Evolutionary conservation across 2,329 filamentous ascomycete genomes (phyloP), one percentile per base, ranked within the genome.

Genomic region (Calonectria montana): DNA sequence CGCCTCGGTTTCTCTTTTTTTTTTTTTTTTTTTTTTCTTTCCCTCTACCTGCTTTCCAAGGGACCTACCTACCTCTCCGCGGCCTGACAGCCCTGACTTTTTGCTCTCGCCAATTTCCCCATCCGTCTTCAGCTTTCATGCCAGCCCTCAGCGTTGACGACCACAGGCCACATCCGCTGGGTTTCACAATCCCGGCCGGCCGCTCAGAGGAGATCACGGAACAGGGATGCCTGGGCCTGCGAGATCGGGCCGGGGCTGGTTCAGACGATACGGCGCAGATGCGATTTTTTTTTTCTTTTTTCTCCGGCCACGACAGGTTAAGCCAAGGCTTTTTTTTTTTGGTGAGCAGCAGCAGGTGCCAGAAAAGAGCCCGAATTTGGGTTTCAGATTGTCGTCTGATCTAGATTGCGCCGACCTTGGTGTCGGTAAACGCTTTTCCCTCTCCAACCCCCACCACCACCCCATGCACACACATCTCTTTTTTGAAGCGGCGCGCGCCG

Each of bases 321-420:
- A 4, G 48, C 25, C 4, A 39, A 39, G 10, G 12, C 16, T 39
- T 39, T 39, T 7, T 39, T 39, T 45, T 21, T n/a, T 21, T 45
- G n/a, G 5, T 9, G 8, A 8, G 43, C 10, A 23, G 12, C 9
- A 47, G n/a, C 43, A 47, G 43, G 3, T 39, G 53, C 53, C 15
- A 37, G 53, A 39, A 39, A 21, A 39, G 53, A 23, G 31, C 39
- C 31, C 53, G 31, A 59, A 59, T 59, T 39, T 59, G 21, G 21
- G 53, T 59, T 59, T 59, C 31, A 59, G 53, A 25, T 59, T 59
- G 53, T 59, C 53, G 53, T 59, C 31, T 59, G 53, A 39, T 59
- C 53, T 39, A 59, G 53, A 59, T 59, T 59, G 53, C n/a, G 31
- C 31, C 31, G 53, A 47, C 35, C 53, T 59, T 39, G n/a, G 35